A percentile compares a stretch with the other conserved stretches of the same genome.
Conservation (phyloP, 305 asterid genomes). For the Solanum hybrid region DNA sequence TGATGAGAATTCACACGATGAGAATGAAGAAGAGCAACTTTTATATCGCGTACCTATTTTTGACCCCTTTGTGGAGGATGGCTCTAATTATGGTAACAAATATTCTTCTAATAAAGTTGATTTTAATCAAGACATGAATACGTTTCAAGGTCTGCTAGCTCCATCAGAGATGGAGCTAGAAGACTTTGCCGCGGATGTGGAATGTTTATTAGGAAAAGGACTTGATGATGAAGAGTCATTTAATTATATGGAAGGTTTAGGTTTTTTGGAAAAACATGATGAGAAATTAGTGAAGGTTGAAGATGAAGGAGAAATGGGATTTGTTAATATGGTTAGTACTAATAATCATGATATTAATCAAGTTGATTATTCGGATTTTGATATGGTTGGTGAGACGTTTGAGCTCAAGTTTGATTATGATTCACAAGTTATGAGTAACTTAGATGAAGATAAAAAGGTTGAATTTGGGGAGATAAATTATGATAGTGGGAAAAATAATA, state of each 20-base stretch:
- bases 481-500: conserved; percentile 9
- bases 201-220: conserved; percentile 50
- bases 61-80: conserved; percentile 39
- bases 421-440: conserved; percentile 19
- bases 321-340: neutral
- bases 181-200: conserved; percentile 74
- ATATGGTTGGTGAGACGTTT: neutral
- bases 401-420: conserved; percentile 25
- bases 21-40: conserved; percentile 62
- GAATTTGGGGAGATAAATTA: neutral
- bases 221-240: conserved; percentile 44
- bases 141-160: conserved; percentile 24
- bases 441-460: conserved; percentile 25
- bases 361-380: conserved; percentile 4
- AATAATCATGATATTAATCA: neutral
- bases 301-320: conserved; percentile 23
- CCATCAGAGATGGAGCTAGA: conserved; percentile 73
- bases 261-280: conserved; percentile 23
- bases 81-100: conserved; percentile 16
- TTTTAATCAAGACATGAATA: neutral
- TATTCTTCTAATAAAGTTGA: neutral
- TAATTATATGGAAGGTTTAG: conserved; percentile 54
- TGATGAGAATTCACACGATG: conserved; percentile 45
- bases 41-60: conserved; percentile 60
- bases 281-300: conserved; percentile 32